These are phyloP conservation scores for Mrakia blollopis DNA, from an alignment of 768 basidiomycete species.

Conservation along the genomic window DNA sequence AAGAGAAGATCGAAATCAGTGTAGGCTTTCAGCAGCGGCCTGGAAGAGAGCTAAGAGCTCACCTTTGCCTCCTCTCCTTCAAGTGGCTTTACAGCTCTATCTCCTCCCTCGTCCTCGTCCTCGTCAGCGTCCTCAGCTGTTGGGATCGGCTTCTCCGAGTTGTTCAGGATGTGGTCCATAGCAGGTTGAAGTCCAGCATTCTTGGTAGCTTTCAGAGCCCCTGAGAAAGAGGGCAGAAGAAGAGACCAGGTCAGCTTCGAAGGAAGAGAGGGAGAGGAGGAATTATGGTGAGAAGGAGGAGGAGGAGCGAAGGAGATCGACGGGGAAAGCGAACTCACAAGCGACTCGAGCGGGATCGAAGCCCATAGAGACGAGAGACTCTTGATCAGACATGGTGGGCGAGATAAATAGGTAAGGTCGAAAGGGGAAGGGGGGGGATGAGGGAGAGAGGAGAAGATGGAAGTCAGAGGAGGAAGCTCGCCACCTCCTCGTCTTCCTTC, in stretches of 20 bases:
- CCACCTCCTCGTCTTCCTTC: neutral
- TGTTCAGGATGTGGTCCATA: slow-evolving; percentile 81
- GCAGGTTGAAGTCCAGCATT: slow-evolving; percentile 65
- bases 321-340: too few relatives aligned
- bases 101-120: slow-evolving; percentile 57
- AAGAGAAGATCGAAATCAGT: neutral
- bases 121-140: slow-evolving; percentile 56
- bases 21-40: slow-evolving; percentile 24
- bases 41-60: neutral
- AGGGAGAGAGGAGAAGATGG: neutral
- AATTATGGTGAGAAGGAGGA: too few relatives aligned
- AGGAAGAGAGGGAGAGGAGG: neutral
- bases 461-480: neutral
- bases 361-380: slow-evolving; percentile 68
- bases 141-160: slow-evolving; percentile 71
- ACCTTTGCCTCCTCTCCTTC: slow-evolving; percentile 40
- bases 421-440: neutral
- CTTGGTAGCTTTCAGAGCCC: slow-evolving; percentile 81
- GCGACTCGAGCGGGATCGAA: slow-evolving; percentile 79
- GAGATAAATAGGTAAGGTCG: neutral
- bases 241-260: slow-evolving; percentile 3
- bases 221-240: slow-evolving; percentile 46
- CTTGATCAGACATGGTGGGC: slow-evolving; percentile 37
- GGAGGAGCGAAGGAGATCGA: slow-evolving; percentile 16
- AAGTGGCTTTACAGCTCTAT: slow-evolving; percentile 42